phyloP scores from a whole-genome alignment of 2,329 filamentous ascomycete genomes.

The Aspergillus sp. region DNA sequence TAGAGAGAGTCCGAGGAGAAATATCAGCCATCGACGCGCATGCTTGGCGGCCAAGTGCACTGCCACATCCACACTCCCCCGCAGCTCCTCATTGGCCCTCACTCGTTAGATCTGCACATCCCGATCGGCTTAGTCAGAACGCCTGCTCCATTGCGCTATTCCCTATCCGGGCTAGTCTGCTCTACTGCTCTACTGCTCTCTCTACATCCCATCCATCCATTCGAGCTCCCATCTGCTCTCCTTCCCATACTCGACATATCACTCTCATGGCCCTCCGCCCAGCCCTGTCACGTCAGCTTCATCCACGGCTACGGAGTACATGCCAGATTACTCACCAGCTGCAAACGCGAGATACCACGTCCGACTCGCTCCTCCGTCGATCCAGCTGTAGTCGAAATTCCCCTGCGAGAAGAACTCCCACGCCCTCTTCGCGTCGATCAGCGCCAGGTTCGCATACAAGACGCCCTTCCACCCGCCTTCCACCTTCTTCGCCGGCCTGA shows the following conservation, averaged over 20 bases:
- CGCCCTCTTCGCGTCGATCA: slow-evolving; percentile 59
- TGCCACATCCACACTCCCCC: too few species aligned
- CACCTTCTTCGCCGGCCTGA: slow-evolving; percentile 47
- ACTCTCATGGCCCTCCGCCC: not conserved
- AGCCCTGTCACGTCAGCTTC: slow-evolving; percentile 13
- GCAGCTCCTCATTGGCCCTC: too few species aligned
- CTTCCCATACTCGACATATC: not conserved
- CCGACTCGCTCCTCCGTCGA: slow-evolving; percentile 67
- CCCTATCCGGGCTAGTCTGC: too few species aligned
- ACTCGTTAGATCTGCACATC: too few species aligned
- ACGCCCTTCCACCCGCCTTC: slow-evolving; percentile 78
- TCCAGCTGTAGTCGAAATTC: slow-evolving; percentile 56
- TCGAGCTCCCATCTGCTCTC: too few species aligned
- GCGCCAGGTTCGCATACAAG: slow-evolving; percentile 70
- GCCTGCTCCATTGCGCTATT: too few species aligned
- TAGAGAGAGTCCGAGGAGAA: too few species aligned
- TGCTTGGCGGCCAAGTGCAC: too few species aligned
- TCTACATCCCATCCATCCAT: too few species aligned
- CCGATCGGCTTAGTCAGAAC: too few species aligned
- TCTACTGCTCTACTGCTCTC: too few species aligned
- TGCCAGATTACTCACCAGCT: slow-evolving; percentile 51
- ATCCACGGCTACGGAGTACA: slow-evolving; percentile 10
- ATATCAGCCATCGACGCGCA: too few species aligned
- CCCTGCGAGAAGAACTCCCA: slow-evolving; percentile 65
- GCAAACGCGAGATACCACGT: slow-evolving; percentile 79